These are phyloP conservation scores for Leishmania martiniquensis DNA, from an alignment of 208 protist genomes.

Conservation along the genomic window DNA sequence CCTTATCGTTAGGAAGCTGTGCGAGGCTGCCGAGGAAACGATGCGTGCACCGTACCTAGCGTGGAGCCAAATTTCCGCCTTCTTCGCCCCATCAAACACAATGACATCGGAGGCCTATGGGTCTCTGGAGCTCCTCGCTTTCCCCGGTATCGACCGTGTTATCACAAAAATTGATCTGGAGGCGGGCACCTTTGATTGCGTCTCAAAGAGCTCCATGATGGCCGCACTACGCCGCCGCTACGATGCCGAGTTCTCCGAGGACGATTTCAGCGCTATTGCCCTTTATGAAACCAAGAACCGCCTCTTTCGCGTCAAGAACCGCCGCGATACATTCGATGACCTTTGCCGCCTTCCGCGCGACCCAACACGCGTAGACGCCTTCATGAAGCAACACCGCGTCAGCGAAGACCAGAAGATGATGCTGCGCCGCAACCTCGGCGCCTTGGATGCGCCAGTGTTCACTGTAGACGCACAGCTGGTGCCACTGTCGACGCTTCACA, in stretches of 20 bases:
- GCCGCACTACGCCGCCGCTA: constrained; percentile 33
- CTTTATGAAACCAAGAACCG: constrained; percentile 43
- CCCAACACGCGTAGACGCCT: constrained; percentile 28
- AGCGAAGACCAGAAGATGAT: constrained; percentile 31
- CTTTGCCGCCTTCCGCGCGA: constrained; percentile 35
- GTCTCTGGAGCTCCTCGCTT: constrained; percentile 82
- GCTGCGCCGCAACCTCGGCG: constrained; percentile 50
- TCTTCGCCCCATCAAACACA: constrained; percentile 49
- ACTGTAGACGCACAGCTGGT: constrained; percentile 29
- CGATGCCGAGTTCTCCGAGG: constrained; percentile 36
- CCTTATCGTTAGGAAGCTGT: constrained; percentile 67
- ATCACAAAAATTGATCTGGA: constrained; percentile 79
- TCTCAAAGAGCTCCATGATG: constrained; percentile 61
- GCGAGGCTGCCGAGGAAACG: constrained; percentile 49
- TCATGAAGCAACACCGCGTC: constrained; percentile 30
- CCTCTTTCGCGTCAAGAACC: constrained; percentile 38
- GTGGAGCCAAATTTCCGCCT: constrained; percentile 88
- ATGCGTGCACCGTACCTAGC: constrained; percentile 86
- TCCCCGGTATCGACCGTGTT: constrained; percentile 83
- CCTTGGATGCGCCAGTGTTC: constrained; percentile 65
- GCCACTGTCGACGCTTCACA: constrained; percentile 48
- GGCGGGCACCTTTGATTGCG: constrained; percentile 66
- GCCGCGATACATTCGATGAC: constrained; percentile 34
- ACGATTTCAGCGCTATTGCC: constrained; percentile 40
- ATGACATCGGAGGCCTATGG: constrained; percentile 78